Evolutionary conservation across 139 green algal species (phyloP).

Genomic region (Diplosphaera chodatii): DNA sequence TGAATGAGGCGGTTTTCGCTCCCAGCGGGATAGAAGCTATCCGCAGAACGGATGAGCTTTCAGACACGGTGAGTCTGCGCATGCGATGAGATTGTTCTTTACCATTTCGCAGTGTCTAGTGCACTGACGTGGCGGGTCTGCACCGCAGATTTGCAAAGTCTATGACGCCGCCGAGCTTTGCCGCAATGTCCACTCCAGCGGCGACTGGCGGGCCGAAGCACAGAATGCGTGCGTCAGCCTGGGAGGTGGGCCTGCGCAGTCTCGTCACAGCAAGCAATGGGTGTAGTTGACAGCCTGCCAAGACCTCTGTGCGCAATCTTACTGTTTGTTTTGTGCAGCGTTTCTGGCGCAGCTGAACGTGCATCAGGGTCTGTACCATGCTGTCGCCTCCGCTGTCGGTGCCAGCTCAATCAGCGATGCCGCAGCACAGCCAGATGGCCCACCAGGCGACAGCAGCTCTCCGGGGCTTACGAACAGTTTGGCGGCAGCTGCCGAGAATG

Average conservation of each 20-base stretch:
- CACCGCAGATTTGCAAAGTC: slow-evolving; percentile 23
- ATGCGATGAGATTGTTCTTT: too few species aligned
- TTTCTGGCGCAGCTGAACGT: neutral
- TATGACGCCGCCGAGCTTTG: slow-evolving; percentile 39
- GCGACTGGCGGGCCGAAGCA: slow-evolving; percentile 23
- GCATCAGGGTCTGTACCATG: neutral
- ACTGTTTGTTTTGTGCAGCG: neutral
- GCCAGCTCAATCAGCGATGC: too few species aligned
- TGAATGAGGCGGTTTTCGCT: neutral
- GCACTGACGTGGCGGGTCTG: neutral
- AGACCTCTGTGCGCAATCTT: neutral
- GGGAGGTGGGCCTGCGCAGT: neutral
- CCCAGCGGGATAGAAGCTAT: neutral
- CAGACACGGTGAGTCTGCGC: neutral
- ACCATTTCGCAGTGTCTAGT: too few species aligned
- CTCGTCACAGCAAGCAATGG: too few species aligned
- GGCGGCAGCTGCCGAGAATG: too few species aligned
- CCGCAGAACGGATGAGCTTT: neutral
- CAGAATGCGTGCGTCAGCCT: slow-evolving; percentile 14
- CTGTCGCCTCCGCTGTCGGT: neutral
- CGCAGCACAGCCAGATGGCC: neutral
- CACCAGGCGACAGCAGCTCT: too few species aligned
- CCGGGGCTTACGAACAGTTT: too few species aligned
- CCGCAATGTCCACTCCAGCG: slow-evolving; percentile 26
- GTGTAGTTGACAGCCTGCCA: neutral